These are phyloP conservation scores for Blastomyces parvus DNA, from an alignment of 2,329 filamentous ascomycete species.

Conservation along the genomic window DNA sequence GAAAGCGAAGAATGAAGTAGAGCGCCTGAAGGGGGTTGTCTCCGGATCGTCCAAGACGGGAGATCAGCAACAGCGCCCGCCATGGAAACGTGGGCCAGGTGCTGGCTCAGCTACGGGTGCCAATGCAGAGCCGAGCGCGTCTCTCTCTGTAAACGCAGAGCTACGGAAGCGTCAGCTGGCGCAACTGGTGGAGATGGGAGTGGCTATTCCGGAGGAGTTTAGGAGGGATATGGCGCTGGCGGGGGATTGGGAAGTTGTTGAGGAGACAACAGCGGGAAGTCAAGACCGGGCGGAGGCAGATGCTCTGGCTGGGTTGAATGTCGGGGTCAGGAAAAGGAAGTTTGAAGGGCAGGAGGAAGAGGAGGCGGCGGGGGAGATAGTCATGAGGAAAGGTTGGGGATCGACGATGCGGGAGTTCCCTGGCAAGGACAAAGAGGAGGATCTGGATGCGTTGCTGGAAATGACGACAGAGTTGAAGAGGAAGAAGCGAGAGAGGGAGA, in stretches of 20 bases:
- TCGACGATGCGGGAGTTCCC: slow-evolving; percentile 35
- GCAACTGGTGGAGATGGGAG: slow-evolving; percentile 78
- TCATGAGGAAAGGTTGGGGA: slow-evolving; percentile 37
- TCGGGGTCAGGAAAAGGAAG: slow-evolving; percentile 40
- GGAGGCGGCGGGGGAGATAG: slow-evolving; percentile 26
- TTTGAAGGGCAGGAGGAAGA: slow-evolving; percentile 36
- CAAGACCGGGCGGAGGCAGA: slow-evolving; percentile 29
- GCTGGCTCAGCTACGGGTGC: slow-evolving; percentile 1
- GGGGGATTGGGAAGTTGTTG: slow-evolving; percentile 74
- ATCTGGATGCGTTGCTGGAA: slow-evolving; percentile 37
- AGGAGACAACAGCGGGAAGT: slow-evolving; percentile 34
- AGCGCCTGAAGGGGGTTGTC: slow-evolving; percentile 71
- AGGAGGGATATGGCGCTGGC: slow-evolving; percentile 74
- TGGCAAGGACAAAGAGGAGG: slow-evolving; percentile 29
- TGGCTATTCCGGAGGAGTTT: slow-evolving; percentile 70
- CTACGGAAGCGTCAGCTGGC: slow-evolving; percentile 76
- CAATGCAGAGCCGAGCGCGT: slow-evolving; percentile 29
- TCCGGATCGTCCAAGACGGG: slow-evolving; percentile 24
- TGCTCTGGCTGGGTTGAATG: slow-evolving; percentile 34
- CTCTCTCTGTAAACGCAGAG: slow-evolving; percentile 44
- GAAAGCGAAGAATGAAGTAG: slow-evolving; percentile 72
- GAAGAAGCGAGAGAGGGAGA: slow-evolving; percentile 17
- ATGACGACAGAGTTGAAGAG: slow-evolving; percentile 33
- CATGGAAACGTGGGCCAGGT: slow-evolving; percentile 24
- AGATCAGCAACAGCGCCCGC: slow-evolving; percentile 15